Base-by-base conservation (phyloP, 2,329 filamentous ascomycete genomes). In the Fusarium sp. region DNA sequence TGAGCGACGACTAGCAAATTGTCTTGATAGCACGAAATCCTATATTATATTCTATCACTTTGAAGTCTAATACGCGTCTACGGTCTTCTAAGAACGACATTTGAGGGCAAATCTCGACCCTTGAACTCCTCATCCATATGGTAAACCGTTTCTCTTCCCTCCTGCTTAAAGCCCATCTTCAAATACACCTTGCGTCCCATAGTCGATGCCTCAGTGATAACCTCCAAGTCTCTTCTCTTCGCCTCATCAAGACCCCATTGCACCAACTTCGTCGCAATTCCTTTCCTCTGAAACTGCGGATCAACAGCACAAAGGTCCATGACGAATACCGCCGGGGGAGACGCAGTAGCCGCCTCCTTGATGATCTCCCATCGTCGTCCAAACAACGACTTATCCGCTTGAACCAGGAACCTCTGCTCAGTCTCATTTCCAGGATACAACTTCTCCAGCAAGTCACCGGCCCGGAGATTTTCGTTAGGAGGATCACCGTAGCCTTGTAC, bases 241-340 rank as follows among this genome's bases (percentile, higher is more conserved):
- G 80, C 81, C 76, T 80, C 81, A 7, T 77, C 79, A 11, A 84
- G 73, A 0, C 84, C 84, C 82, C 82, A 85, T 66, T 78, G 76
- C 13, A 85, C 84, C 52, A 86, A 66, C 49, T 66, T 72, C 23
- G 66, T 74, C 11, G 83, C 84, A 52, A 85, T 78, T 1, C 84
- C 83, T n/a, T 72, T 73, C 13, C 85, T 77, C 70, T 88, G 87
- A 55, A 83, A 86, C 1, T 71, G 76, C 1, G 86, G 86, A 60
- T 88, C 80, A 7, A 88, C 85, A 17, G 76, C 82, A 60, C 84
- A 86, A 4, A 84, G 63, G 53, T 85, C 82, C 54, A 89, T 76
- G 2, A 80, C 80, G 71, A 87, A 81, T 4, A 83, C 76, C 0
- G 85, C 81, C 0, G 85, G 84, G 5, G 76, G 78, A 5, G 71